phyloP scores from a whole-genome alignment of 495 filamentous ascomycete species.

The Cairneyella variabilis region DNA sequence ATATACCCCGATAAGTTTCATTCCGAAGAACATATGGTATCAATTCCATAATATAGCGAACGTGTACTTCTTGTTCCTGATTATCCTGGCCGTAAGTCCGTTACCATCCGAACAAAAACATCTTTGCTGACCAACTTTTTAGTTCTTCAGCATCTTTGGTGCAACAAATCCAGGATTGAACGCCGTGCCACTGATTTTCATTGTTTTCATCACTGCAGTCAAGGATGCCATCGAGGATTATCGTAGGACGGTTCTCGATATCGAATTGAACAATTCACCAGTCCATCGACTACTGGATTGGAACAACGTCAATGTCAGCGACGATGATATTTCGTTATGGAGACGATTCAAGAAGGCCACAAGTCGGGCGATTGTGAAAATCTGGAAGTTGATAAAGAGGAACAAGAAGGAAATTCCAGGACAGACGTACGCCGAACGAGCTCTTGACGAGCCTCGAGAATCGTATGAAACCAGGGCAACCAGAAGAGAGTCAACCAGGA shows the following conservation, averaged over 20 bases:
- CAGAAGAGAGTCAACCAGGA: conserved; percentile 60
- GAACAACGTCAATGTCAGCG: conserved; percentile 89
- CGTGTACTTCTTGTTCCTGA: conserved; percentile 94
- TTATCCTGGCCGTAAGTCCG: conserved; percentile 80
- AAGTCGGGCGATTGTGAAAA: conserved; percentile 54
- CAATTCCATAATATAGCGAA: conserved; percentile 99
- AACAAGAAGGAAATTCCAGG: conserved; percentile 39
- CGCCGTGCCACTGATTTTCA: conserved; percentile 89
- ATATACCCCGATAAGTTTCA: conserved; percentile 91
- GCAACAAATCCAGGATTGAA: conserved; percentile 86
- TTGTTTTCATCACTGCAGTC: conserved; percentile 83
- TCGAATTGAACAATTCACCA: conserved; percentile 92
- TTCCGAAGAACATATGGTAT: conserved; percentile 96
- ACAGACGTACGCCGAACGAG: conserved; percentile 41
- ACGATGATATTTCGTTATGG: conserved; percentile 83
- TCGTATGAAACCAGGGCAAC: conserved; percentile 62
- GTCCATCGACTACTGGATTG: conserved; percentile 85
- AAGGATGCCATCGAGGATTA: conserved; percentile 99
- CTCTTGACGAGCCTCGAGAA: conserved; percentile 49
- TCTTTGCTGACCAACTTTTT: conserved; percentile 15
- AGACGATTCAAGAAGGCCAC: conserved; percentile 88
- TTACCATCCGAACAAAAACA: neutral
- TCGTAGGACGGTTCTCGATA: conserved; percentile 86
- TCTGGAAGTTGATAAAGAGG: conserved; percentile 54
- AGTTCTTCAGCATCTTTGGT: conserved; percentile 97